Evolutionary conservation across 2,329 filamentous ascomycete genomes (phyloP).

Genomic region (Botryotinia convoluta): DNA sequence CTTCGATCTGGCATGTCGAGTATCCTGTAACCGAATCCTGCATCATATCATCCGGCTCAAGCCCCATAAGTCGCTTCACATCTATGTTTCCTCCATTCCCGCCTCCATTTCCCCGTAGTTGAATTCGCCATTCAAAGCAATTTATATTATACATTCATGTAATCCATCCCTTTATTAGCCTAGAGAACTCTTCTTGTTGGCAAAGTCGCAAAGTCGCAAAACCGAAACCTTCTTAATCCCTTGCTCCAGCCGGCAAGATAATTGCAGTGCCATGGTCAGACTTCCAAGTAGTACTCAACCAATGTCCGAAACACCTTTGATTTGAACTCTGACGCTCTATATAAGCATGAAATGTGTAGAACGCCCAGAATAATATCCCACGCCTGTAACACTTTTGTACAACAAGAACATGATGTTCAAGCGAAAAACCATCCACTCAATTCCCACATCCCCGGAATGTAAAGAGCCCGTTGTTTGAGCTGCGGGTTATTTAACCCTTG

Average conservation of each 20-base stretch:
- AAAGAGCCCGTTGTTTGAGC: slow-evolving; percentile 59
- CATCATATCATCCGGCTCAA: background rate
- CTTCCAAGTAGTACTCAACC: background rate
- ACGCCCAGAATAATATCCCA: background rate
- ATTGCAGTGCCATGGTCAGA: background rate
- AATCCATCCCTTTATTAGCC: background rate
- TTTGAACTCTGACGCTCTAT: background rate
- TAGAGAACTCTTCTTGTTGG: no score
- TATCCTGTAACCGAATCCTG: background rate
- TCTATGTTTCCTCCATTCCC: background rate
- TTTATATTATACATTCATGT: background rate
- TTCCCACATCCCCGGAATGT: slow-evolving; percentile 74
- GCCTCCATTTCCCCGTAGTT: background rate
- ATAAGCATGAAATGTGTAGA: background rate
- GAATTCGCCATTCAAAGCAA: background rate
- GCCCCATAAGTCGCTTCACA: background rate
- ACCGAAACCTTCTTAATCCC: background rate
- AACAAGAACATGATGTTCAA: slow-evolving; percentile 14
- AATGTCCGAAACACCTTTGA: background rate
- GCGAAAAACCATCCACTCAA: slow-evolving; percentile 73
- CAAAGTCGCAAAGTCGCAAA: background rate
- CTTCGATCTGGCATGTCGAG: background rate
- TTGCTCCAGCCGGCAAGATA: background rate
- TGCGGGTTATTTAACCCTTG: slow-evolving; percentile 63
- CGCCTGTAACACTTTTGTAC: background rate